Conservation (phyloP, 208 protist genomes). For the Crithidia expoeki region DNA sequence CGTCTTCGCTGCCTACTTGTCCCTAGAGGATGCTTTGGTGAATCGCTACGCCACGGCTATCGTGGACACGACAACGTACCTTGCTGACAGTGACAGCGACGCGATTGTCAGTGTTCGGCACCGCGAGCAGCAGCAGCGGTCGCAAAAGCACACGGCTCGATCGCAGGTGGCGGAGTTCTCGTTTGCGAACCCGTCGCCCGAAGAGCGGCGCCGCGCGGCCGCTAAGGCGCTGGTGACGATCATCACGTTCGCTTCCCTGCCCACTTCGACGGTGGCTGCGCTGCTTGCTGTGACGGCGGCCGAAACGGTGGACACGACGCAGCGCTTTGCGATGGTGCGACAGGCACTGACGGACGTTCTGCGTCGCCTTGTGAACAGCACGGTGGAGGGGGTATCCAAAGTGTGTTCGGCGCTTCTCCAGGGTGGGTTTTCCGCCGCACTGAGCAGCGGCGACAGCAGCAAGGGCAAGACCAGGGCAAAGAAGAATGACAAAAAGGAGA, state of each 20-base stretch:
- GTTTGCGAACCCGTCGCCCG: constrained; percentile 18
- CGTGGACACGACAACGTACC: constrained; percentile 33
- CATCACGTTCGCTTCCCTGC: constrained; percentile 27
- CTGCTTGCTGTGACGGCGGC: neutral
- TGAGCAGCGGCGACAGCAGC: neutral
- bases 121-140: constrained; percentile 1
- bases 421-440: neutral
- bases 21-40: constrained; percentile 33
- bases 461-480: neutral
- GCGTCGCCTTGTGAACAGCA: constrained; percentile 7
- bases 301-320: constrained; percentile 11
- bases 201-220: constrained; percentile 29
- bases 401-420: constrained; percentile 24
- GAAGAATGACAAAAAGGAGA: constrained; percentile 5
- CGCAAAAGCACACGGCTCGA: neutral
- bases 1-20: constrained; percentile 27
- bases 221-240: constrained; percentile 40
- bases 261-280: constrained; percentile 5
- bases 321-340: constrained; percentile 23
- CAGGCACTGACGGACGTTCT: constrained; percentile 11
- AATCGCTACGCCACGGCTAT: constrained; percentile 29
- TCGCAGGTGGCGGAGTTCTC: neutral
- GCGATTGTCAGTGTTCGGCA: neutral
- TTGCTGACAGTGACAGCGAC: constrained; percentile 22
- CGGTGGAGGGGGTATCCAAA: constrained; percentile 21